A percentile compares a stretch with the other conserved stretches of the same genome.
These are phyloP conservation scores for Dittrichia graveolens DNA, from an alignment of 129 eudicot species.

Conservation along the genomic window DNA sequence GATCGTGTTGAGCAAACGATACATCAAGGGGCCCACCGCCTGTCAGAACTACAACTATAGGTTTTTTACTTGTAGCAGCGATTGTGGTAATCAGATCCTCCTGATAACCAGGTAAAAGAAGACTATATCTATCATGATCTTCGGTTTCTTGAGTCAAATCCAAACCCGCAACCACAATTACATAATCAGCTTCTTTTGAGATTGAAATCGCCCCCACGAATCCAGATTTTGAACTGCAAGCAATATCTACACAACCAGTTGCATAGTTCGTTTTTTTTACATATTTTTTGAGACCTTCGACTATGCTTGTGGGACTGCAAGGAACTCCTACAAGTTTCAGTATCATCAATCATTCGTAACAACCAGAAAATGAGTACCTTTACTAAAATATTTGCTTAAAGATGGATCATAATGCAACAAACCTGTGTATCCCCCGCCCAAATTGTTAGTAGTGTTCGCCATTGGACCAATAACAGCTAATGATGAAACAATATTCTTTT, in stretches of 20 bases:
- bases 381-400: too few species aligned
- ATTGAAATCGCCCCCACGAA: slow-evolving; percentile 61
- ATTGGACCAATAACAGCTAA: slow-evolving; percentile 86
- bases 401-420: neutral
- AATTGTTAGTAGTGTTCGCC: slow-evolving; percentile 57
- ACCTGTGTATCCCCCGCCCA: slow-evolving; percentile 93
- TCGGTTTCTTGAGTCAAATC: slow-evolving; percentile 90
- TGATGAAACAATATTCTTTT: slow-evolving; percentile 53
- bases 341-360: too few species aligned
- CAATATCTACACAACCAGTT: slow-evolving; percentile 65
- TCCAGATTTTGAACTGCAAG: slow-evolving; percentile 58
- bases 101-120: slow-evolving; percentile 92
- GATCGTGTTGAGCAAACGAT: slow-evolving; percentile 68
- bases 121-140: slow-evolving; percentile 82
- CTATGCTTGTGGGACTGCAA: slow-evolving; percentile 59
- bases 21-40: slow-evolving; percentile 95
- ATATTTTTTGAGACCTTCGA: slow-evolving; percentile 58
- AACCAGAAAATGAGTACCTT: too few species aligned
- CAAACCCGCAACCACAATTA: slow-evolving; percentile 74
- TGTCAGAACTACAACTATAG: slow-evolving; percentile 70
- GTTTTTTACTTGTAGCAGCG: slow-evolving; percentile 62
- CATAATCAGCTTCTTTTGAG: slow-evolving; percentile 70
- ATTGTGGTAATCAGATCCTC: slow-evolving; percentile 52
- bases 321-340: slow-evolving; percentile 59
- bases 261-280: slow-evolving; percentile 47